These are phyloP conservation scores for Achaetomiella virescens DNA, from an alignment of 495 filamentous ascomycete genomes.

Conservation along the genomic window DNA sequence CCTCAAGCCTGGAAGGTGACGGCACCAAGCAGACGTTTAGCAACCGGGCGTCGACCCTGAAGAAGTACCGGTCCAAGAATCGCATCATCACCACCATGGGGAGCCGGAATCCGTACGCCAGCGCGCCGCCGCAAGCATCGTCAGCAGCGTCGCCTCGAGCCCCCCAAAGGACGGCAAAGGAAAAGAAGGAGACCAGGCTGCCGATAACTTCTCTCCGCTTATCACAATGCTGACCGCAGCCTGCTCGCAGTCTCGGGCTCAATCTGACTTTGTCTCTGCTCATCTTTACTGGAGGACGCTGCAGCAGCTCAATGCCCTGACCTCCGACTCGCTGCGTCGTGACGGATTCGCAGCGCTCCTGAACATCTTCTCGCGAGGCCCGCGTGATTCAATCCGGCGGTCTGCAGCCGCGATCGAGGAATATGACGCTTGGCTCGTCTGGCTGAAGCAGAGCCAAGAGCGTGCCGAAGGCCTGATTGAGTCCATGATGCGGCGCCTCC, in stretches of 20 bases:
- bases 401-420: conserved; percentile 62
- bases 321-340: conserved; percentile 55
- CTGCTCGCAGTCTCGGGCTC: conserved; percentile 56
- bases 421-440: conserved; percentile 69
- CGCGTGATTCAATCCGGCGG: conserved; percentile 59
- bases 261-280: conserved; percentile 63
- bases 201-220: conserved; percentile 44
- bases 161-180: conserved; percentile 26
- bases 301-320: conserved; percentile 55
- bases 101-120: conserved; percentile 51
- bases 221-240: conserved; percentile 65
- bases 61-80: conserved; percentile 46
- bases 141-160: conserved; percentile 29
- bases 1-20: conserved; percentile 50
- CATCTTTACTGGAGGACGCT: conserved; percentile 65
- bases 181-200: conserved; percentile 26
- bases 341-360: conserved; percentile 64
- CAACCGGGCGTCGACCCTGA: conserved; percentile 51
- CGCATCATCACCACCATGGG: conserved; percentile 46
- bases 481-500: conserved; percentile 59
- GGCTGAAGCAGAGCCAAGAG: conserved; percentile 68
- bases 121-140: conserved; percentile 35
- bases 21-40: conserved; percentile 51
- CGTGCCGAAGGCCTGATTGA: conserved; percentile 60
- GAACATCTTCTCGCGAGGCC: conserved; percentile 62